phyloP scores from a whole-genome alignment of 2,329 filamentous ascomycete genomes.

The Epichloe scottii region DNA sequence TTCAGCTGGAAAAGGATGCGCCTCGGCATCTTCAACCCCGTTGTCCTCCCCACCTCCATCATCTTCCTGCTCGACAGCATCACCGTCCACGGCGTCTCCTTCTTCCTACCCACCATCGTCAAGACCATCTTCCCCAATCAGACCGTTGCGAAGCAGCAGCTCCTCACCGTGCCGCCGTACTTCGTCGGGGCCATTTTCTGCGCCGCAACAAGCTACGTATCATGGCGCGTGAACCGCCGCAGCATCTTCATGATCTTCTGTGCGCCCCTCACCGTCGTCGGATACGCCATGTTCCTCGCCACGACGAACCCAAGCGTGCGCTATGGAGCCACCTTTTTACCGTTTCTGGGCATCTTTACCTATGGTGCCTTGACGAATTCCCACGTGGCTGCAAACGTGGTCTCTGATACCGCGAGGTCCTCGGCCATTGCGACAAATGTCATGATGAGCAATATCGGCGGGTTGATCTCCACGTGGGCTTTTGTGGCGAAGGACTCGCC shows the following conservation, averaged over 20 bases:
- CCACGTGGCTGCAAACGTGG: constrained; percentile 54
- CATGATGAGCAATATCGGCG: constrained; percentile 35
- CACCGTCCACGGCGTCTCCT: constrained; percentile 59
- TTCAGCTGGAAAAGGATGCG: constrained; percentile 47
- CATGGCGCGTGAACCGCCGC: constrained; percentile 45
- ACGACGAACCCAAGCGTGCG: constrained; percentile 36
- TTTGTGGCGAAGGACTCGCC: constrained; percentile 52
- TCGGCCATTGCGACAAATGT: constrained; percentile 50
- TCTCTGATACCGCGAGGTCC: constrained; percentile 53
- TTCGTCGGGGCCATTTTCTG: constrained; percentile 53
- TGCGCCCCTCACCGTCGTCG: constrained; percentile 49
- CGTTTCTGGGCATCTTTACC: constrained; percentile 48
- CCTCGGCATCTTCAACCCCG: constrained; percentile 51
- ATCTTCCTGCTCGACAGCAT: constrained; percentile 56
- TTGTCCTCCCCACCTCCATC: constrained; percentile 34
- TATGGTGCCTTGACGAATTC: constrained; percentile 54
- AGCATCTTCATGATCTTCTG: constrained; percentile 46
- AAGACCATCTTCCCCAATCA: constrained; percentile 50
- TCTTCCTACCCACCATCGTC: constrained; percentile 62
- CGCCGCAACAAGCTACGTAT: constrained; percentile 43
- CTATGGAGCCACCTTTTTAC: constrained; percentile 57
- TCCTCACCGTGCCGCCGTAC: constrained; percentile 59
- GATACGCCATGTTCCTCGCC: constrained; percentile 57
- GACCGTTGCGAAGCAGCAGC: constrained; percentile 48
- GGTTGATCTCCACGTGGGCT: constrained; percentile 49